phyloP scores from a whole-genome alignment of 2,329 filamentous ascomycete species.

The Penicillium sumatraense region DNA sequence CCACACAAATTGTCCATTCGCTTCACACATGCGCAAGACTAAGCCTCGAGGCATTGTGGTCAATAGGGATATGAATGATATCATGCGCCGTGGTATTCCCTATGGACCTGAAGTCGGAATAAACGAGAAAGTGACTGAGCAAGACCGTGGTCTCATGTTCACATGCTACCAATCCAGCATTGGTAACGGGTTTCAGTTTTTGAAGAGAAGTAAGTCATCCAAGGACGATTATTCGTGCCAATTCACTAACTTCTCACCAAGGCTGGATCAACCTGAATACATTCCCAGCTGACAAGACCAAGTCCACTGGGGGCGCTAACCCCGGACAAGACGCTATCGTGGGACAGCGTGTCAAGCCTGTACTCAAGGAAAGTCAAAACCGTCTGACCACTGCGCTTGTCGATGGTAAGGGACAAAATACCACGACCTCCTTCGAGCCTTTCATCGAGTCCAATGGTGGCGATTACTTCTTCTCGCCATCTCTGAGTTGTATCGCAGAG shows the following conservation, averaged over 20 bases:
- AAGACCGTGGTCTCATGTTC: conserved; percentile 53
- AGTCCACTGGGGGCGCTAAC: conserved; percentile 1
- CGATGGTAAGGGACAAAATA: conserved; percentile 1
- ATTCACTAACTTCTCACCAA: background rate
- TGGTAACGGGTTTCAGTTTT: conserved; percentile 7
- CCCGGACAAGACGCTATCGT: conserved; percentile 10
- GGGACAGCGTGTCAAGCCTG: background rate
- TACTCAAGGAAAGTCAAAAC: background rate
- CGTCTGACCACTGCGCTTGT: background rate
- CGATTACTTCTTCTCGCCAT: conserved; percentile 6
- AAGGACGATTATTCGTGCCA: background rate
- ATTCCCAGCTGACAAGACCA: conserved; percentile 3
- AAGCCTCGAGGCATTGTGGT: conserved; percentile 40
- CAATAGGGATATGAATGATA: conserved; percentile 37
- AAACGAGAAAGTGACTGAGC: conserved; percentile 38
- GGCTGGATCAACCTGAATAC: conserved; percentile 7
- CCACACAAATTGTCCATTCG: conserved; percentile 50
- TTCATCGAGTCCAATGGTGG: conserved; percentile 13
- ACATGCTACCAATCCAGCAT: conserved; percentile 41
- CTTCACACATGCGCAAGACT: conserved; percentile 54
- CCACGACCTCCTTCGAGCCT: background rate
- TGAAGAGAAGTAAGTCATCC: conserved; percentile 6
- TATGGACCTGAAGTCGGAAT: conserved; percentile 46
- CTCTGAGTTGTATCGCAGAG: too few species aligned
- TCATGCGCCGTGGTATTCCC: conserved; percentile 52